phyloP scores from a whole-genome alignment of 441 rosid species.

The Arabidopsis hybrid region DNA sequence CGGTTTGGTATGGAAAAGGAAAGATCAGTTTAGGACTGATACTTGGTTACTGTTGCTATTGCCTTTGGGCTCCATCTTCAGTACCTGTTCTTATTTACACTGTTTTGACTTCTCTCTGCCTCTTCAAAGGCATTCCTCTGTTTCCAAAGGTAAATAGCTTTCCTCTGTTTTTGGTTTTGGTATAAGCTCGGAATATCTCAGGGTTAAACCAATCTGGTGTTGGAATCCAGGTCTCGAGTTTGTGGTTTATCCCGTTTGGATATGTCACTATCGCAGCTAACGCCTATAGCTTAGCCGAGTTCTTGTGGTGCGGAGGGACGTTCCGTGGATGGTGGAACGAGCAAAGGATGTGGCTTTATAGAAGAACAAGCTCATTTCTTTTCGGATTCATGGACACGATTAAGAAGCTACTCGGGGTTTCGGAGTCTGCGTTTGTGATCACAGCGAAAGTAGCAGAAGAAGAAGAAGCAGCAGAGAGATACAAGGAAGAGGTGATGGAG shows the following conservation, averaged over 20 bases:
- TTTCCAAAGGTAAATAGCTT: constrained; percentile 64
- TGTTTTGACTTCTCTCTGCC: constrained; percentile 62
- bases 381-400: constrained; percentile 60
- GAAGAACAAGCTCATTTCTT: constrained; percentile 69
- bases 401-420: constrained; percentile 49
- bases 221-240: constrained; percentile 50
- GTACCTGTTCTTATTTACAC: constrained; percentile 55
- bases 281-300: constrained; percentile 58
- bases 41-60: constrained; percentile 52
- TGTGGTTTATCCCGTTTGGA: constrained; percentile 66
- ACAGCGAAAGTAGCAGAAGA: constrained; percentile 69
- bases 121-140: constrained; percentile 61
- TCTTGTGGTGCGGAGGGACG: constrained; percentile 64
- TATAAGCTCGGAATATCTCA: background rate
- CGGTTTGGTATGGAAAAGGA: constrained; percentile 56
- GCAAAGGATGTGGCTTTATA: constrained; percentile 73
- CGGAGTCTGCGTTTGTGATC: constrained; percentile 60
- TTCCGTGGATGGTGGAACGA: constrained; percentile 75
- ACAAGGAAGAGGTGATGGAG: constrained; percentile 66
- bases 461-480: constrained; percentile 58
- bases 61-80: constrained; percentile 71
- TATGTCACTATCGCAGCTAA: constrained; percentile 51
- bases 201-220: background rate
- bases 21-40: constrained; percentile 58
- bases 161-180: constrained; percentile 8